Percentiles rank a stretch among this genome's conserved stretches.
phyloP scores from a whole-genome alignment of 306 rosid genomes.

The Mucuna pruriens region DNA sequence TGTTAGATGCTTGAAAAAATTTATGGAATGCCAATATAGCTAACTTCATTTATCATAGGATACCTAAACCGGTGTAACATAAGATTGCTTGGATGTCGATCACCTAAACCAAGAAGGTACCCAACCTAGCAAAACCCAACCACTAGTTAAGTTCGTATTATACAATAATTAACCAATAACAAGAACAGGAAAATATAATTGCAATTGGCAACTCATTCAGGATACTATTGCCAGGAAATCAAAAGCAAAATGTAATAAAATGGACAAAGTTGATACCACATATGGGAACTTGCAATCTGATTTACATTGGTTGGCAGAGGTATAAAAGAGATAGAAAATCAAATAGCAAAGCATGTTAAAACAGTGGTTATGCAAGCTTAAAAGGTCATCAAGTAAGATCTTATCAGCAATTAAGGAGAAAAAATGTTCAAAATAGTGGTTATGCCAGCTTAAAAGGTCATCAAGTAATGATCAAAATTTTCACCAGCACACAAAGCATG shows the following conservation, averaged over 20 bases:
- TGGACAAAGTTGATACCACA: background rate
- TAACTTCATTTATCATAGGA: constrained; percentile 30
- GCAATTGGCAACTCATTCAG: background rate
- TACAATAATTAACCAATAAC: background rate
- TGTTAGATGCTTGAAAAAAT: constrained; percentile 34
- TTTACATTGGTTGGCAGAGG: background rate
- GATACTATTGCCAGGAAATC: background rate
- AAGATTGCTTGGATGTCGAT: constrained; percentile 99
- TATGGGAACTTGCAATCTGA: constrained; percentile 16
- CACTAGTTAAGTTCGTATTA: constrained; percentile 7
- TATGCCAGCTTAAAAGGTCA: background rate
- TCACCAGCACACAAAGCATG: background rate
- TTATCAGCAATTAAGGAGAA: background rate
- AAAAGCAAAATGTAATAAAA: background rate
- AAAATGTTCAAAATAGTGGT: constrained; percentile 20
- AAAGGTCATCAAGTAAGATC: no score
- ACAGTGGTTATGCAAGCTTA: no score
- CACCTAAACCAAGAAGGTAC: constrained; percentile 98
- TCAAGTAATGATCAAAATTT: background rate
- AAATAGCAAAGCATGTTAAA: background rate
- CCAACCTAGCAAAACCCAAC: constrained; percentile 71
- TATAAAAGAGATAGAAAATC: background rate
- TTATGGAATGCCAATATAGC: constrained; percentile 6
- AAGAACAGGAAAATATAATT: background rate
- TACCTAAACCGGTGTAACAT: constrained; percentile 95